Evolutionary conservation across 2,329 filamentous ascomycete genomes (phyloP).

Genomic region (Coniochaeta pulveracea): DNA sequence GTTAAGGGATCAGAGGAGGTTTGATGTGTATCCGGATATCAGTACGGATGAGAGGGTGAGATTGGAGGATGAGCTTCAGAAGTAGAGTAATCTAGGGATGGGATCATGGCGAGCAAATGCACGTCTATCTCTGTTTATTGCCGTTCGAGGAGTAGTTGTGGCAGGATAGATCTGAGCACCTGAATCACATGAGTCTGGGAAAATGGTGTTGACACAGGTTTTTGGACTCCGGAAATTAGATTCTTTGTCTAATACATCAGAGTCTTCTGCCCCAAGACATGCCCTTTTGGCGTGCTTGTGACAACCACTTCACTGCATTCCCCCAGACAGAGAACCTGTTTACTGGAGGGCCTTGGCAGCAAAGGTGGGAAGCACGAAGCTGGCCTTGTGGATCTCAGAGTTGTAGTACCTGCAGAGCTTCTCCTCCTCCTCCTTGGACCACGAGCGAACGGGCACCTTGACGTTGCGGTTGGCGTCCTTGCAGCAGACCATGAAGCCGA

Average conservation of each 20-base stretch:
- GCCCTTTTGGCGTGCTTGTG: too few species aligned
- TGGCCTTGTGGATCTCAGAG: slow-evolving; percentile 88
- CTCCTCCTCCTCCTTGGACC: slow-evolving; percentile 80
- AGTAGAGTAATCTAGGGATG: too few species aligned
- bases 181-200: too few species aligned
- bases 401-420: slow-evolving; percentile 96
- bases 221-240: too few species aligned
- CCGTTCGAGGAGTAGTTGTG: too few species aligned
- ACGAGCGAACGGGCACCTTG: slow-evolving; percentile 71
- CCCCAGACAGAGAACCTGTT: too few species aligned
- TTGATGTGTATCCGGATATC: slow-evolving; percentile 92
- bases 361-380: slow-evolving; percentile 89
- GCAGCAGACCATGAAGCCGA: slow-evolving; percentile 99
- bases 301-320: too few species aligned
- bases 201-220: too few species aligned
- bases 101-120: too few species aligned
- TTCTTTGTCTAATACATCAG: slow-evolving; percentile 1
- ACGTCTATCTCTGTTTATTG: too few species aligned
- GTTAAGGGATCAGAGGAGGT: slow-evolving; percentile 71
- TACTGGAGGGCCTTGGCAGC: slow-evolving; percentile 61
- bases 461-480: slow-evolving; percentile 83
- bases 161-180: too few species aligned
- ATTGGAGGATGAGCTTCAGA: slow-evolving; percentile 15
- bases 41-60: slow-evolving; percentile 42
- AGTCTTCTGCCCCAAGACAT: too few species aligned